These are phyloP conservation scores for Auricularia auricula-judae DNA, from an alignment of 768 basidiomycete genomes.

Conservation along the genomic window DNA sequence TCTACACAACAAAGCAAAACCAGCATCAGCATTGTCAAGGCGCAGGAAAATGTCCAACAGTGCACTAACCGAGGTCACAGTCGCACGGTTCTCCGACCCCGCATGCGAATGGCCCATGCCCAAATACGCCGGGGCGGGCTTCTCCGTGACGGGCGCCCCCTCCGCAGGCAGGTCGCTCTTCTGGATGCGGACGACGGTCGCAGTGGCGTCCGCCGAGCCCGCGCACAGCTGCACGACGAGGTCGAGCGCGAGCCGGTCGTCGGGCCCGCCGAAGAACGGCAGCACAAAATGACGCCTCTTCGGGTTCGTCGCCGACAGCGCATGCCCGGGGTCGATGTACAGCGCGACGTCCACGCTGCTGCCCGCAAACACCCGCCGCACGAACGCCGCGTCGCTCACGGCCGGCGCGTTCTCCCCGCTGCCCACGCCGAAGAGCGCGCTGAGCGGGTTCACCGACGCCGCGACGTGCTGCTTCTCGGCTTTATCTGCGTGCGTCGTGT, in stretches of 20 bases:
- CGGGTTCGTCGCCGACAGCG: conserved; percentile 12
- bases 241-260: conserved; percentile 78
- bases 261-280: conserved; percentile 91
- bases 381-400: conserved; percentile 64
- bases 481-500: conserved; percentile 8
- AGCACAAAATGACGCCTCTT: conserved; percentile 57
- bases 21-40: not conserved
- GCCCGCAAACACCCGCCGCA: conserved; percentile 67
- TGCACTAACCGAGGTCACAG: conserved; percentile 37
- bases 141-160: conserved; percentile 10
- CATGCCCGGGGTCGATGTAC: conserved; percentile 58
- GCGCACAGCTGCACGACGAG: conserved; percentile 77
- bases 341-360: conserved; percentile 63
- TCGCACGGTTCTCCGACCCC: conserved; percentile 22
- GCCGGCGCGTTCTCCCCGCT: conserved; percentile 35
- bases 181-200: conserved; percentile 60
- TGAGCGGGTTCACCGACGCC: conserved; percentile 53
- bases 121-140: conserved; percentile 18
- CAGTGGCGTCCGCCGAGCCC: conserved; percentile 46
- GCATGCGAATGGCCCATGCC: conserved; percentile 14
- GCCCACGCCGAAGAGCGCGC: conserved; percentile 37
- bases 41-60: not conserved
- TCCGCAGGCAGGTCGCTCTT: conserved; percentile 31
- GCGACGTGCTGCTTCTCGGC: conserved; percentile 9
- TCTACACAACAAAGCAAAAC: conserved; percentile 3